Evolutionary conservation across 805 yeast species (phyloP).

Genomic region (Metschnikowia rubicola): DNA sequence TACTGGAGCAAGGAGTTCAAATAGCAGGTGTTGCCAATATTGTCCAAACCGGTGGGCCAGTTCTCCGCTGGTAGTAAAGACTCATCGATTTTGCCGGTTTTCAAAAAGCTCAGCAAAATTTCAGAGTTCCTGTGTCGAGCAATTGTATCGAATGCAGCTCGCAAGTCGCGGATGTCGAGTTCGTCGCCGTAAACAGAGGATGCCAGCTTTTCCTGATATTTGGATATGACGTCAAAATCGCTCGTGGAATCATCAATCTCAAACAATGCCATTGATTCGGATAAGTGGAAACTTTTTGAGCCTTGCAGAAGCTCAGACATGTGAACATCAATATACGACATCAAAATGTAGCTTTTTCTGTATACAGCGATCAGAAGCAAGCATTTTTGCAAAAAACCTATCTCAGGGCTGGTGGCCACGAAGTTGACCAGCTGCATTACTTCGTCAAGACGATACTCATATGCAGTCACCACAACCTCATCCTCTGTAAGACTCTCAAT

Average conservation of each 20-base stretch:
- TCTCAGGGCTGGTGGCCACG: slow-evolving; percentile 30
- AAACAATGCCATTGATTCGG: slow-evolving; percentile 44
- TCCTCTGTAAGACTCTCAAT: slow-evolving; percentile 45
- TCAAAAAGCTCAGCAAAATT: slow-evolving; percentile 52
- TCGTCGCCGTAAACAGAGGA: slow-evolving; percentile 19
- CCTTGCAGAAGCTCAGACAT: slow-evolving; percentile 30
- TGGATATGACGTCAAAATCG: slow-evolving; percentile 54
- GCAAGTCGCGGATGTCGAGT: slow-evolving; percentile 51
- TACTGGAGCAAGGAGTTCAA: slow-evolving; percentile 87
- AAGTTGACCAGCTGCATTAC: slow-evolving; percentile 29
- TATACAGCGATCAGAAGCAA: slow-evolving; percentile 57
- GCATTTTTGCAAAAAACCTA: slow-evolving; percentile 48
- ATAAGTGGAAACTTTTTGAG: slow-evolving; percentile 21
- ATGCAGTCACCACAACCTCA: slow-evolving; percentile 74
- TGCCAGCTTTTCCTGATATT: slow-evolving; percentile 42
- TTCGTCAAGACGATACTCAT: slow-evolving; percentile 60
- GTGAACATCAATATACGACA: slow-evolving; percentile 50
- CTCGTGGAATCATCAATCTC: slow-evolving; percentile 50
- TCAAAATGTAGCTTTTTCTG: slow-evolving; percentile 54
- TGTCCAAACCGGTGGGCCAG: slow-evolving; percentile 90
- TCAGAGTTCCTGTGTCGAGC: slow-evolving; percentile 55
- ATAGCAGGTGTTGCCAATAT: slow-evolving; percentile 89
- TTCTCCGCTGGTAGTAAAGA: slow-evolving; percentile 55
- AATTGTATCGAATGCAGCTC: slow-evolving; percentile 55
- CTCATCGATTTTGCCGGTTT: slow-evolving; percentile 61